A percentile compares a stretch with the other conserved stretches of the same genome.
Conservation (phyloP, 2,329 filamentous ascomycete species). For the Alternaria sp. region DNA sequence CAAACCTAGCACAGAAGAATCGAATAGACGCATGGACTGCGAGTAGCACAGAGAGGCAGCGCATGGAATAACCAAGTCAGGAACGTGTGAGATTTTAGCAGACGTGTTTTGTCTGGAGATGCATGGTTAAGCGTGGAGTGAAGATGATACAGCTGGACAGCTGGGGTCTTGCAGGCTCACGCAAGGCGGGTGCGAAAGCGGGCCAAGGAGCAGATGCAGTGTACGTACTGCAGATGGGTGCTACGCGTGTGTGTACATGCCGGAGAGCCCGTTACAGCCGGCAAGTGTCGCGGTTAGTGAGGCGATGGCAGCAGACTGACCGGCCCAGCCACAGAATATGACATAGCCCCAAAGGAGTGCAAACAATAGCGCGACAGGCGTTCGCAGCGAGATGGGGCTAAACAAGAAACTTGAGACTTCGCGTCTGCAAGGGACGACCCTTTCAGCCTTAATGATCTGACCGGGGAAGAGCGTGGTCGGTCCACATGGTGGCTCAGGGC, state of each 20-base stretch:
- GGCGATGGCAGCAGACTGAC: conserved; percentile 2
- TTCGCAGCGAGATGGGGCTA: conserved; percentile 22
- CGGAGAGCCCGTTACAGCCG: conserved; percentile 10
- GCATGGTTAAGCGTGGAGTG: conserved; percentile 1
- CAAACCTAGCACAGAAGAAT: neutral
- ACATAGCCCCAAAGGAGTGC: neutral
- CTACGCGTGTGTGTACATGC: neutral
- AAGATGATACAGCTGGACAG: neutral
- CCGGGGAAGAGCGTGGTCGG: conserved; percentile 14
- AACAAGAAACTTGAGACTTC: conserved; percentile 20
- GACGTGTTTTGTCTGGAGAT: neutral
- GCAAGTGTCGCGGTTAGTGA: conserved; percentile 7
- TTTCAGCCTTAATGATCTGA: conserved; percentile 12
- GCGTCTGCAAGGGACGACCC: conserved; percentile 22
- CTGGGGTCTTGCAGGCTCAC: neutral
- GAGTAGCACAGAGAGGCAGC: neutral
- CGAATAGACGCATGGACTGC: neutral
- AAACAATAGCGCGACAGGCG: conserved; percentile 15
- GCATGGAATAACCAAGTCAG: neutral
- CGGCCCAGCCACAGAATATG: conserved; percentile 16
- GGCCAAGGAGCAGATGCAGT: conserved; percentile 1
- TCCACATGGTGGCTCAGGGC: conserved; percentile 7
- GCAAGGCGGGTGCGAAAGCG: neutral
- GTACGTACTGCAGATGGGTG: conserved; percentile 10
- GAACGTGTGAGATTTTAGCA: neutral